A percentile compares a stretch with the other conserved stretches of the same genome.
Conservation (phyloP, 108 stramenopile genomes). For the Discostella pseudostelligera region DNA sequence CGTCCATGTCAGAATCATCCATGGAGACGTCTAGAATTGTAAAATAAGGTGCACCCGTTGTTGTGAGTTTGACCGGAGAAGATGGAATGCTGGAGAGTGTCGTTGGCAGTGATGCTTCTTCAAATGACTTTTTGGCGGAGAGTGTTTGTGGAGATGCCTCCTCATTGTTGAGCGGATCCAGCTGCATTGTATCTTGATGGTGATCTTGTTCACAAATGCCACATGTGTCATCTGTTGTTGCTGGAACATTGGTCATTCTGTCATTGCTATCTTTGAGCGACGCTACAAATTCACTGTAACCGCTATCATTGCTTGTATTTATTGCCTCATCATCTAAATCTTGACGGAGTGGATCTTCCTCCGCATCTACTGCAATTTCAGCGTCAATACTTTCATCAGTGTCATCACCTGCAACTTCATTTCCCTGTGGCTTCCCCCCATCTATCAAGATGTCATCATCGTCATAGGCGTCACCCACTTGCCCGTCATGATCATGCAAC, state of each 20-base stretch:
- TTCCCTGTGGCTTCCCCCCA: too few relatives aligned
- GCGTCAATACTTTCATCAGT: too few relatives aligned
- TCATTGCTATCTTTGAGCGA: neutral
- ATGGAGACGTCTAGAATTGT: slow-evolving; percentile 1
- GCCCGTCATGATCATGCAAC: too few relatives aligned
- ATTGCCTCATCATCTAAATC: too few relatives aligned
- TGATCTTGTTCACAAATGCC: neutral
- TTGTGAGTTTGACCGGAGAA: neutral
- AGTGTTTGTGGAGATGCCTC: neutral
- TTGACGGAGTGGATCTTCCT: too few relatives aligned
- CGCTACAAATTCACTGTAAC: neutral
- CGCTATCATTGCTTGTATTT: slow-evolving; percentile 13
- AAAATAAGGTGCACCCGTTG: neutral
- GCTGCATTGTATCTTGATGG: neutral
- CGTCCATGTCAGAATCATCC: neutral
- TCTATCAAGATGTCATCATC: too few relatives aligned
- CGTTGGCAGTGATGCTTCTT: neutral
- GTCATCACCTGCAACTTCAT: too few relatives aligned
- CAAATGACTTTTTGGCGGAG: neutral
- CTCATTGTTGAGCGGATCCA: neutral
- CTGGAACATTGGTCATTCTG: neutral
- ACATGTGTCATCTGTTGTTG: too few relatives aligned
- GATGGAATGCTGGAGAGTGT: neutral
- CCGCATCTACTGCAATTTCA: too few relatives aligned
- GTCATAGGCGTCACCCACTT: too few relatives aligned